A percentile compares a stretch with the other conserved stretches of the same genome.
phyloP scores from a whole-genome alignment of 2,329 filamentous ascomycete species.

The Ophiognomonia clavigignenti-juglandacearum region DNA sequence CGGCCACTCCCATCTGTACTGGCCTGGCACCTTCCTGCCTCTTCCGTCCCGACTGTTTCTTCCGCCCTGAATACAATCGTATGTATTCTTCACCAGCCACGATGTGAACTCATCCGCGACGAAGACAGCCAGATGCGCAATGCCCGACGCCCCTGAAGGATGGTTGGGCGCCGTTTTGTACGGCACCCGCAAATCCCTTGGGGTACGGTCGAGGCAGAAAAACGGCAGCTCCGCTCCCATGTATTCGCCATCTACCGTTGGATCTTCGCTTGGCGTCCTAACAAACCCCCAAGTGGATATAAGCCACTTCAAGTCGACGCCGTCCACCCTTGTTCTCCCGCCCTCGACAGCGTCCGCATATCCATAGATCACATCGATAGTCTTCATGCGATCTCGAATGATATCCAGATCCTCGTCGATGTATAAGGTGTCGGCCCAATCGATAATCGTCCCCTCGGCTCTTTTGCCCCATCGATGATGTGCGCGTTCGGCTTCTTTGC shows the following conservation, averaged over 20 bases:
- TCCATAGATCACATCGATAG: constrained; percentile 27
- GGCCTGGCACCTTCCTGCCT: not conserved
- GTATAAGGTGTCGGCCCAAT: constrained; percentile 52
- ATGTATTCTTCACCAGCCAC: constrained; percentile 21
- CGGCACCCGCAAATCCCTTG: constrained; percentile 50
- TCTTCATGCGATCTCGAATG: constrained; percentile 32
- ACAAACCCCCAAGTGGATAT: constrained; percentile 8
- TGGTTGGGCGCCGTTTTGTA: constrained; percentile 36
- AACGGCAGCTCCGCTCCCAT: constrained; percentile 54
- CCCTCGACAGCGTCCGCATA: constrained; percentile 48
- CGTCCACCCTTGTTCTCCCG: constrained; percentile 51
- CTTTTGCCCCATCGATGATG: constrained; percentile 56
- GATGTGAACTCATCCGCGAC: constrained; percentile 22
- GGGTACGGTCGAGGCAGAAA: constrained; percentile 61
- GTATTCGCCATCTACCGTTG: too few species aligned
- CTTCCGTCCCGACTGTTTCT: too few species aligned
- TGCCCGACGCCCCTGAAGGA: constrained; percentile 45
- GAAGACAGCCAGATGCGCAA: constrained; percentile 38
- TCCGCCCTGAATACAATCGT: constrained; percentile 22
- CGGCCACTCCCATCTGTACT: not conserved
- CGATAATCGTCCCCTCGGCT: constrained; percentile 46
- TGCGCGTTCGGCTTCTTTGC: constrained; percentile 31
- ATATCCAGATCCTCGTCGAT: constrained; percentile 29
- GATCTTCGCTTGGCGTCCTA: not conserved
- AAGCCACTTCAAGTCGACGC: constrained; percentile 53